Base-by-base conservation (phyloP, 164 flowering plant genomes). In the Cinnamomum chago region DNA sequence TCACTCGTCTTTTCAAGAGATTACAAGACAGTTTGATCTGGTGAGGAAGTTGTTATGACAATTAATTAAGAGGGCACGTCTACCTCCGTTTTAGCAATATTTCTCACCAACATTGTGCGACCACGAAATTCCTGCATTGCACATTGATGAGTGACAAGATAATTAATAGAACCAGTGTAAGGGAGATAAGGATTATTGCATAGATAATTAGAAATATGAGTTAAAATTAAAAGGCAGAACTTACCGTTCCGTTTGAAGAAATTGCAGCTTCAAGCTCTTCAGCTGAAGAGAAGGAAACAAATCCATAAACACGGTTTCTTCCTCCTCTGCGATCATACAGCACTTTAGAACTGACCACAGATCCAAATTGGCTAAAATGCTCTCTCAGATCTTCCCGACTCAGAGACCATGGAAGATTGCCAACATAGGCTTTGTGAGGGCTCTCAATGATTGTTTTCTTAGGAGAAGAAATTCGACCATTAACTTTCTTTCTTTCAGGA, bases 361-460 rank as follows among this genome's bases (percentile, higher is more conserved):
- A 80, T 24, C 90, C 90, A 78, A 84, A 87, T 58, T 75, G 78
- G 78, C 83, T 77, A 68, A 87, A 87, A 67, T 70, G 80, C 35
- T 76, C 72, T 55, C 81, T 85, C 81, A 87, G 70, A 15, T 79
- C 75, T 68, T 81, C 80, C 24, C 87, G 86, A 69, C 67, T 77
- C 58, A 77, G 73, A 58, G 73, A 58, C 85, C 86, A 81, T 4
- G 82, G 64, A 55, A 87, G 84, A 79, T 87, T 87, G 35, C 90
- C 90, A 72, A 84, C 83, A 71, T 87, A 85, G 5, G 81, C 50
- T 62, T 83, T 84, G 62, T 85, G 60, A 65, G 85, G 90, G 72
- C 79, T 80, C 75, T 87, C 90, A 75, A 81, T 81, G 25, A 85
- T 30, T 2, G 77, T 9, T 52, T 70, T 76, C 76, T 73, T 77